phyloP scores from a whole-genome alignment of 2,329 filamentous ascomycete genomes.

The Mollisia scopiformis region DNA sequence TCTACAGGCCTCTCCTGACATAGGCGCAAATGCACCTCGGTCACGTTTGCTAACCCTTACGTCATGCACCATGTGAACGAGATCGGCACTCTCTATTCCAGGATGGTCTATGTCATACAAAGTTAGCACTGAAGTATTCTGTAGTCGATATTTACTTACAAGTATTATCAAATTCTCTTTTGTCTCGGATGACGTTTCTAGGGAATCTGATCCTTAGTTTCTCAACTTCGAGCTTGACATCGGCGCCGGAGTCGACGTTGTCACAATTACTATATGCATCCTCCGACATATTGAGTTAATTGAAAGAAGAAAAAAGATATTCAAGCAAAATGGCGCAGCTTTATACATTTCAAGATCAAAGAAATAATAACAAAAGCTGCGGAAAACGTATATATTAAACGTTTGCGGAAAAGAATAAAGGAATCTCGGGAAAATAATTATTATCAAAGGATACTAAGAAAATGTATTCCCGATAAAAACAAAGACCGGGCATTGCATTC shows the following conservation, averaged over 20 bases:
- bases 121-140: background rate
- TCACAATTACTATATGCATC: background rate
- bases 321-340: too few relatives aligned
- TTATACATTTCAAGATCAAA: too few relatives aligned
- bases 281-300: background rate
- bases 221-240: background rate
- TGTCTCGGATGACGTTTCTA: slow-evolving; percentile 8
- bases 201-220: background rate
- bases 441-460: too few relatives aligned
- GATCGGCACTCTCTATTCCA: slow-evolving; percentile 6
- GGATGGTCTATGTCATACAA: slow-evolving; percentile 9
- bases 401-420: too few relatives aligned
- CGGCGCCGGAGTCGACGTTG: background rate
- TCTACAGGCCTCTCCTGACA: background rate
- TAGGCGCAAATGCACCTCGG: background rate
- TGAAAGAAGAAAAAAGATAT: too few relatives aligned
- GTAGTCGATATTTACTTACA: background rate
- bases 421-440: too few relatives aligned
- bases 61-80: background rate
- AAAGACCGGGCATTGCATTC: too few relatives aligned
- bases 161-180: slow-evolving; percentile 11
- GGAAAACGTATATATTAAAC: too few relatives aligned
- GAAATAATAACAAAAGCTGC: too few relatives aligned
- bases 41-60: background rate
- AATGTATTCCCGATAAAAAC: too few relatives aligned